Evolutionary conservation across 2,329 filamentous ascomycete species (phyloP).

Genomic region (Lachnellula suecica): DNA sequence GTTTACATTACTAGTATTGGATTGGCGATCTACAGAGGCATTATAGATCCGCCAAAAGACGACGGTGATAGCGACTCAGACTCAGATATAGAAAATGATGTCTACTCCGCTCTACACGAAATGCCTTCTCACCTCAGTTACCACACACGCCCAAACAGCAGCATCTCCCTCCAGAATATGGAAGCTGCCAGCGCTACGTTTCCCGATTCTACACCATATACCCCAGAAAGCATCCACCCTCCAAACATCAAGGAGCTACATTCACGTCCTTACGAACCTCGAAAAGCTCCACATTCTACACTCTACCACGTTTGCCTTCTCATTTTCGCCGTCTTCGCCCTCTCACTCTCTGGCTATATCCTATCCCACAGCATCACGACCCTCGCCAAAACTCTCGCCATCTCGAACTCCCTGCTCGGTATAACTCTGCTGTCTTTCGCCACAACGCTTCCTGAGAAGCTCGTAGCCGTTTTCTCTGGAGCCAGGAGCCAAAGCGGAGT

Average conservation of each 20-base stretch:
- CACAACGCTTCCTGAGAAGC: conserved; percentile 54
- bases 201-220: conserved; percentile 1
- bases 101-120: conserved; percentile 14
- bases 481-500: conserved; percentile 46
- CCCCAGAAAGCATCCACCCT: conserved; percentile 7
- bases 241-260: neutral
- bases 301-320: conserved; percentile 42
- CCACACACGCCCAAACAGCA: neutral
- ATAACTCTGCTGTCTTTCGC: conserved; percentile 48
- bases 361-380: conserved; percentile 44
- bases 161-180: neutral
- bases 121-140: neutral
- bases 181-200: neutral
- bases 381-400: conserved; percentile 39
- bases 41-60: conserved; percentile 40
- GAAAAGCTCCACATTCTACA: conserved; percentile 23
- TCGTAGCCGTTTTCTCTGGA: conserved; percentile 48
- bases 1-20: conserved; percentile 44
- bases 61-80: conserved; percentile 39
- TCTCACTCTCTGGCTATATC: conserved; percentile 48
- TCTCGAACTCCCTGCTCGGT: conserved; percentile 47
- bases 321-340: conserved; percentile 41
- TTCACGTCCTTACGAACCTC: neutral
- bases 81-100: conserved; percentile 27
- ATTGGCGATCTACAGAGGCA: conserved; percentile 45